These are phyloP conservation scores for Ophiostoma triangulosporum DNA, from an alignment of 2,329 filamentous ascomycete species.

Conservation along the genomic window DNA sequence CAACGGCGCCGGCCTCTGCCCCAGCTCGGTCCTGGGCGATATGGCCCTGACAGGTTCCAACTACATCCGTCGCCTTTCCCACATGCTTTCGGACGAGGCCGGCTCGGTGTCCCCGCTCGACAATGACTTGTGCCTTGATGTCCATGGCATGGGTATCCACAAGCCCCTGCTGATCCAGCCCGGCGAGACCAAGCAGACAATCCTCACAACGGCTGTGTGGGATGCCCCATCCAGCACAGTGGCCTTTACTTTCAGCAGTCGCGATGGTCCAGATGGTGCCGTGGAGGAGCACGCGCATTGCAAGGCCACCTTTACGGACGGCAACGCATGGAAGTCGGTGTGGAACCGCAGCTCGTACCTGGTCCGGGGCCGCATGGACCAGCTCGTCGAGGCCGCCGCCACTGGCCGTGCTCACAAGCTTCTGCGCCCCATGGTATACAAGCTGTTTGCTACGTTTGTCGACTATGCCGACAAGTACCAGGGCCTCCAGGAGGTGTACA, in stretches of 20 bases:
- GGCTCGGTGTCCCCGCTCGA: constrained; percentile 25
- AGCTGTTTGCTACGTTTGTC: constrained; percentile 45
- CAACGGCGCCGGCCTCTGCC: constrained; percentile 52
- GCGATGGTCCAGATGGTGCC: background rate
- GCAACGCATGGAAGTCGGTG: constrained; percentile 46
- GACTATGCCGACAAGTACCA: constrained; percentile 41
- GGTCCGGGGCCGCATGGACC: constrained; percentile 48
- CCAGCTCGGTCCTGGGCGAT: constrained; percentile 40
- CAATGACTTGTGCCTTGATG: constrained; percentile 44
- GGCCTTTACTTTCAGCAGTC: constrained; percentile 5
- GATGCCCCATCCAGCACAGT: background rate
- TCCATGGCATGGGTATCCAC: constrained; percentile 52
- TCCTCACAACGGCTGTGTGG: constrained; percentile 24
- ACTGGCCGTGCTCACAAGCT: constrained; percentile 58
- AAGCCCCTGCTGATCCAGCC: constrained; percentile 53
- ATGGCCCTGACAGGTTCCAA: constrained; percentile 43
- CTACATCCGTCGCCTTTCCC: constrained; percentile 52
- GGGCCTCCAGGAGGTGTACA: constrained; percentile 45
- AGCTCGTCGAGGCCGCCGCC: constrained; percentile 45
- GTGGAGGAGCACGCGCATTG: constrained; percentile 43
- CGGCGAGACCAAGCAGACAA: constrained; percentile 36
- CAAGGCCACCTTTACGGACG: constrained; percentile 46
- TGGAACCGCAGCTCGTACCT: constrained; percentile 57
- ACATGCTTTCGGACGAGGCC: constrained; percentile 13
- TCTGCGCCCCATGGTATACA: constrained; percentile 65